These are phyloP conservation scores for Camellia granthamiana DNA, from an alignment of 148 eudicot species.

Conservation along the genomic window DNA sequence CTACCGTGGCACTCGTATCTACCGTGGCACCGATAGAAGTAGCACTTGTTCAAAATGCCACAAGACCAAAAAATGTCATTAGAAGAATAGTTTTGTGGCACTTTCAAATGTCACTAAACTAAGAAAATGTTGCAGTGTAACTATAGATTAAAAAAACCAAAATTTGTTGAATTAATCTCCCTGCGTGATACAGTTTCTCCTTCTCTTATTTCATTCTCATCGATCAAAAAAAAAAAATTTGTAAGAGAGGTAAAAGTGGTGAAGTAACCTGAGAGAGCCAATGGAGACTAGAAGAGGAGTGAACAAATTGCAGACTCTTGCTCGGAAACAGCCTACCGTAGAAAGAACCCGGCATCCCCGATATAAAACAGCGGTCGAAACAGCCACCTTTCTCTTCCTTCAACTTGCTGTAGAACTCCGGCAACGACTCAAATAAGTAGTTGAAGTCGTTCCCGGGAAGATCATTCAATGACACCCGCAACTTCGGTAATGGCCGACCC, in stretches of 20 bases:
- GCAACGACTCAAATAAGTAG: slow-evolving; percentile 32
- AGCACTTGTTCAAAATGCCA: too few relatives aligned
- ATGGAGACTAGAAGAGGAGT: slow-evolving; percentile 79
- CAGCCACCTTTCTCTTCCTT: slow-evolving; percentile 27
- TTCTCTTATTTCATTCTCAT: too few relatives aligned
- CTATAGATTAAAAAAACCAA: too few relatives aligned
- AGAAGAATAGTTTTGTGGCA: too few relatives aligned
- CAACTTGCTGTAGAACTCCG: slow-evolving; percentile 28
- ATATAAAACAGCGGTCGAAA: slow-evolving; percentile 38
- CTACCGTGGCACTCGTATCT: too few relatives aligned
- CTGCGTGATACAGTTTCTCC: too few relatives aligned
- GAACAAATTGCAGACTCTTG: slow-evolving; percentile 54
- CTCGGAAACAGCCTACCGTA: slow-evolving; percentile 59
- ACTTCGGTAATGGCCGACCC: slow-evolving; percentile 28
- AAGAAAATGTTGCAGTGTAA: too few relatives aligned
- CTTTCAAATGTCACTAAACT: too few relatives aligned
- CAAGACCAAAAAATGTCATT: too few relatives aligned
- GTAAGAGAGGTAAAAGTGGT: not conserved
- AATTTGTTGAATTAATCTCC: too few relatives aligned
- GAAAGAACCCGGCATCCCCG: slow-evolving; percentile 55
- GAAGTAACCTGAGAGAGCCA: slow-evolving; percentile 72
- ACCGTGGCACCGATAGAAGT: too few relatives aligned
- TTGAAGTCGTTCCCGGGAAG: slow-evolving; percentile 77
- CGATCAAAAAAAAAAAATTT: too few relatives aligned
- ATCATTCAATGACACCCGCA: slow-evolving; percentile 58